Evolutionary conservation across 2,329 filamentous ascomycete genomes (phyloP), one percentile per base, ranked within the genome.

Genomic region (Epichloe coenophiala): DNA sequence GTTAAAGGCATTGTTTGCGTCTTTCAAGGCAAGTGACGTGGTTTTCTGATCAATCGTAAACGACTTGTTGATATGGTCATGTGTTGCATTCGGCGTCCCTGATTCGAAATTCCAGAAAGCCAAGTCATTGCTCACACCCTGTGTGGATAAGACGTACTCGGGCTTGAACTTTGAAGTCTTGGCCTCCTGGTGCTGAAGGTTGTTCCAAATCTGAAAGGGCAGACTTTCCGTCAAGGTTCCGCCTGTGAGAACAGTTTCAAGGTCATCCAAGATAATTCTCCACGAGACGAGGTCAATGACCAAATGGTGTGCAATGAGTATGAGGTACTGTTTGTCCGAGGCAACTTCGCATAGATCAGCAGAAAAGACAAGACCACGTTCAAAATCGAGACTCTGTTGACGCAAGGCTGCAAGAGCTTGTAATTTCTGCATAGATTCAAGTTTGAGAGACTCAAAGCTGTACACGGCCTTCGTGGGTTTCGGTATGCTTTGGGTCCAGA

Each of bases 221-320:
- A 33, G 33, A 42, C 51, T 31, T 47, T 48, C 23, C 41, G 38
- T 39, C 12, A 43, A 12, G 17, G 27, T 15, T 33, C 42, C 23
- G 6, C 48, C 48, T 7, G 64, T 58, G 6, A 73, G 56, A 1
- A 68, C 53, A 5, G 62, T 60, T 49, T 74, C 70, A 0, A 75
- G 58, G 44, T 75, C 70, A 37, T 69, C 64, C 0, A 73, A 56
- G 2, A 74, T 59, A 3, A 71, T 62, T 7, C 68, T 61, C 72
- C 72, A 75, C 0, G 70, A 71, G 1, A 74, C 68, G 4, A 74
- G 56, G 48, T 74, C 71, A 15, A 74, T 63, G 1, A 68, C 62
- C 0, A 69, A 56, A 50, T 70, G 68, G 13, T 69, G 67, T 1
- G 60, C 62, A 6, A 61, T 56, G 8, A 71, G 47, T 5, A 63